Evolutionary conservation across 305 asterid species (phyloP), one percentile per base, ranked within the genome.

Genomic region (Nicotiana rustica): DNA sequence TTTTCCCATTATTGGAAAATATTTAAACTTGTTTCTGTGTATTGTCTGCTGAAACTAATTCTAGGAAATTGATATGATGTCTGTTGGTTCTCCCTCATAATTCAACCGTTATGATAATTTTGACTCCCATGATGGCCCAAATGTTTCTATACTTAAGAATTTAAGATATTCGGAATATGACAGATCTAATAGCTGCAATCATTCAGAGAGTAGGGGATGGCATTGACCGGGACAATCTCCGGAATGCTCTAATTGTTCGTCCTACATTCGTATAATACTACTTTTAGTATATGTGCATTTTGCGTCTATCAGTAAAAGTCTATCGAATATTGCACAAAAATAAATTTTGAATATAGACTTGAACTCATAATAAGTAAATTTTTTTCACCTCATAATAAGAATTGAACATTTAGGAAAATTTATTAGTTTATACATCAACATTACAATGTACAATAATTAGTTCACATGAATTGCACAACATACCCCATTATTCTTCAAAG

Each of bases 141-240:
- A 4, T 62, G n/a, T 52, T n/a, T 84, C 52, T 79, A 69, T 66
- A 56, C 29, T 25, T 25, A 25, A 25, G 29, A 25, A 25, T 31
- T 89, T 83, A 89, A 96, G 99, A 93, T 79, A 83, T 91, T 56
- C 92, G 83, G 75, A 92, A 78, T 87, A 84, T 96, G 91, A 85
- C 97, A 17, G 97, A 96, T 59, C 86, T 96, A 41, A 88, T 93
- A 83, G 85, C 98, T 67, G 91, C 98, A 71, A 92, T 96, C 85
- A 90, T 96, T 89, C 98, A 93, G 85, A 91, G 97, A 91, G 91
- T 94, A 79, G 99, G 98, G 81, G 91, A 88, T 77, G 99, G 95
- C 85, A 91, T 96, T 70, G 98, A 96, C 86, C 95, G 91, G 31
- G 92, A 84, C 88, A 92, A 93, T 83, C 94, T 93, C 57, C 98